Evolutionary conservation across 1,139 yeast genomes (phyloP).

Genomic region (Geotrichum histeridarum): DNA sequence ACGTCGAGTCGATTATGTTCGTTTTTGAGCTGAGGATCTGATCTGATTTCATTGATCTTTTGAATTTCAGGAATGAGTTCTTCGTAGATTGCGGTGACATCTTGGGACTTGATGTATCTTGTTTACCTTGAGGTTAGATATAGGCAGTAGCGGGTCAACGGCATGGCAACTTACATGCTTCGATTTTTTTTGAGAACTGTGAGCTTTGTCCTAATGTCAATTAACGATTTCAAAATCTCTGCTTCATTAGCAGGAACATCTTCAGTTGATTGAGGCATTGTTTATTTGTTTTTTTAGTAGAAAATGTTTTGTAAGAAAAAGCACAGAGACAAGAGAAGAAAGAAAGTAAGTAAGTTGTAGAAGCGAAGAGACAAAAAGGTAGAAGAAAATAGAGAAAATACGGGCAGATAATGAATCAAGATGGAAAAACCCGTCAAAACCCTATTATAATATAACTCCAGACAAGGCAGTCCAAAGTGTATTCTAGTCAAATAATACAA

Average conservation of each 20-base stretch:
- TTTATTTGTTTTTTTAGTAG: too few relatives aligned
- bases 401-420: too few relatives aligned
- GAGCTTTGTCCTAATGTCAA: conserved; percentile 41
- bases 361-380: too few relatives aligned
- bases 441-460: too few relatives aligned
- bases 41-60: conserved; percentile 30
- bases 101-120: conserved; percentile 46
- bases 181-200: conserved; percentile 51
- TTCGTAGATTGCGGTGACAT: conserved; percentile 47
- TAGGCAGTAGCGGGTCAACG: neutral
- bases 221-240: conserved; percentile 41
- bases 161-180: conserved; percentile 30
- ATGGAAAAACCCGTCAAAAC: too few relatives aligned
- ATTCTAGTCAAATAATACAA: too few relatives aligned
- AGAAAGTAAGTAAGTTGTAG: too few relatives aligned
- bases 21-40: conserved; percentile 26
- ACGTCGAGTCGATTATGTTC: conserved; percentile 48
- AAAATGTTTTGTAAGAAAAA: too few relatives aligned
- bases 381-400: too few relatives aligned
- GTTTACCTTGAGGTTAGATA: neutral
- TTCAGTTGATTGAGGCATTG: too few relatives aligned
- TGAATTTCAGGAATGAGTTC: conserved; percentile 32
- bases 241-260: conserved; percentile 43
- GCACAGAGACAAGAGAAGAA: too few relatives aligned
- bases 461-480: too few relatives aligned